phyloP scores from a whole-genome alignment of 495 filamentous ascomycete genomes.

The Penicillium psychrofluorescens region DNA sequence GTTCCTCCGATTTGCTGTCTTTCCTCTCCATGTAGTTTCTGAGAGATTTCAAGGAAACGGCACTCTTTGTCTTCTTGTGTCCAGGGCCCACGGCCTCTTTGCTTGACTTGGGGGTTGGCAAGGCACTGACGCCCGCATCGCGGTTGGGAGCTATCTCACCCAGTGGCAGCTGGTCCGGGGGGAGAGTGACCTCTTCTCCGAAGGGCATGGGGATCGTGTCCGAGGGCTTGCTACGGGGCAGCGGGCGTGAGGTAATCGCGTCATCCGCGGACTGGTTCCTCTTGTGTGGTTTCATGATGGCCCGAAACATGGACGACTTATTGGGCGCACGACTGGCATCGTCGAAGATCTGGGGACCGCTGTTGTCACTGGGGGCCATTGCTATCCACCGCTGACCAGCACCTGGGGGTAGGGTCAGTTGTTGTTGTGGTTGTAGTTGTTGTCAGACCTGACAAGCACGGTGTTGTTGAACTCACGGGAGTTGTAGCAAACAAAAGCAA shows the following conservation, averaged over 20 bases:
- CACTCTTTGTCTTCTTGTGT: conserved; percentile 61
- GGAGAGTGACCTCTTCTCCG: conserved; percentile 13
- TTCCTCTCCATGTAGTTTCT: conserved; percentile 48
- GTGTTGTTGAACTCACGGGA: conserved; percentile 16
- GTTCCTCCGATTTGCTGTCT: conserved; percentile 41
- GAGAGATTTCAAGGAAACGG: conserved; percentile 57
- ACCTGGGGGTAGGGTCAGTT: conserved; percentile 10
- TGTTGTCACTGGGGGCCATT: conserved; percentile 27
- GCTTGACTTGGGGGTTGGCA: conserved; percentile 12
- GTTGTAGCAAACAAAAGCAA: conserved; percentile 8
- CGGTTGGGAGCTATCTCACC: conserved; percentile 34
- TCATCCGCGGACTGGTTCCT: conserved; percentile 36
- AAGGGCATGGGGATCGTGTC: conserved; percentile 18
- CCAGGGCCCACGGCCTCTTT: conserved; percentile 27
- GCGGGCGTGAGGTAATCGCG: conserved; percentile 11
- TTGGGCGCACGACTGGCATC: conserved; percentile 30
- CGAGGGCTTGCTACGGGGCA: conserved; percentile 11
- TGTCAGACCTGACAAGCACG: conserved; percentile 1
- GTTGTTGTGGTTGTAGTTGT: conserved; percentile 1
- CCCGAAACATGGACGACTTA: conserved; percentile 36
- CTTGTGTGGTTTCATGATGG: conserved; percentile 37
- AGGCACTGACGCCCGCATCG: conserved; percentile 20
- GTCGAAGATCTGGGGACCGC: conserved; percentile 38
- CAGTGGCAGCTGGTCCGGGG: conserved; percentile 24
- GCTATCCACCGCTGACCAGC: conserved; percentile 28